Conservation (phyloP, 345 rosid species). For the Gossypium stocksii region DNA sequence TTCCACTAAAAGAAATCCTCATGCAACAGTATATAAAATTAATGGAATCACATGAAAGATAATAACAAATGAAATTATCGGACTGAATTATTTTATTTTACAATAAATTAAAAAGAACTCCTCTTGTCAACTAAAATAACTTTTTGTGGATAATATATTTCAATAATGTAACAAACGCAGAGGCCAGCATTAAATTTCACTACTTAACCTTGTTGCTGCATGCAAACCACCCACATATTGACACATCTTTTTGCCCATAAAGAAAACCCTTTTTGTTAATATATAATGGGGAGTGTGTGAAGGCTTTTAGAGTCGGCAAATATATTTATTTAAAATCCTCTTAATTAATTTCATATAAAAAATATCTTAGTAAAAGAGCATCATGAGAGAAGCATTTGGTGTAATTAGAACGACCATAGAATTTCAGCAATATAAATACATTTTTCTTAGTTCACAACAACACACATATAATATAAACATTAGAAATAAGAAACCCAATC, state of each 20-base stretch:
- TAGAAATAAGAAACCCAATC: too few relatives aligned
- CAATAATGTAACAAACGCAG: too few relatives aligned
- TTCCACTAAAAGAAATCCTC: background rate
- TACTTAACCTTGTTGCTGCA: background rate
- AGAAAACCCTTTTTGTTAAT: background rate
- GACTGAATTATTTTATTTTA: background rate
- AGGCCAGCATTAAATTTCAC: background rate
- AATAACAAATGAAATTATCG: background rate
- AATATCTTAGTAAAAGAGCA: background rate
- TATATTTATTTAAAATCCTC: background rate
- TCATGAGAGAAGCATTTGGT: background rate
- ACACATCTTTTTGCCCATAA: background rate
- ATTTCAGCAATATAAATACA: background rate
- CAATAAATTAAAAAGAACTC: too few relatives aligned
- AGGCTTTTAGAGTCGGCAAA: background rate
- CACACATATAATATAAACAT: too few relatives aligned
- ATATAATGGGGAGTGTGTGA: background rate
- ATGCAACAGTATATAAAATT: background rate
- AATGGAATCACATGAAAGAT: background rate
- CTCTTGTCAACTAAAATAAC: background rate
- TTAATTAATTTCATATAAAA: background rate
- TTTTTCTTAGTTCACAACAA: background rate
- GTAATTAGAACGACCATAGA: background rate
- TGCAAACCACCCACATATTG: background rate
- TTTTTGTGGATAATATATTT: background rate